Conservation (phyloP, 2,329 filamentous ascomycete species). For the Diaporthe longicolla region DNA sequence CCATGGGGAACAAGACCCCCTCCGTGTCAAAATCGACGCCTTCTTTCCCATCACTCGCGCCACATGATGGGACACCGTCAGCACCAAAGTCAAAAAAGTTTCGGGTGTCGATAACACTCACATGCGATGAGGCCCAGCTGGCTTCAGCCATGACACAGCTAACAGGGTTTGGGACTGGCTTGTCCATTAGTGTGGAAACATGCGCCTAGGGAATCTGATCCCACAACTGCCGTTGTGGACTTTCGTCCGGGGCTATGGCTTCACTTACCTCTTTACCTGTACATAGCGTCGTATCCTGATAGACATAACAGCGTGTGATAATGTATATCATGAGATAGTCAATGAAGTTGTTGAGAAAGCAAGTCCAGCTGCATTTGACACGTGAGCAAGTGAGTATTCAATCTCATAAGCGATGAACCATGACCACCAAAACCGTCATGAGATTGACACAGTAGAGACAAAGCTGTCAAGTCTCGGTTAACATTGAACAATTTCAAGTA, state of each 20-base stretch:
- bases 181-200: slow-evolving; percentile 11
- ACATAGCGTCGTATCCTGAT: background rate
- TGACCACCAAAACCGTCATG: background rate
- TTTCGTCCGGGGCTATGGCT: background rate
- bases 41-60: slow-evolving; percentile 10
- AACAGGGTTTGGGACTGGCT: background rate
- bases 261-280: background rate
- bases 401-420: background rate
- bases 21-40: slow-evolving; percentile 16
- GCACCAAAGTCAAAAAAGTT: slow-evolving; percentile 13
- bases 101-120: slow-evolving; percentile 2
- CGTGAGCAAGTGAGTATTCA: background rate
- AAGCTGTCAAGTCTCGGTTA: too few species aligned
- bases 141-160: background rate
- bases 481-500: too few species aligned
- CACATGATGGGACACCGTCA: background rate
- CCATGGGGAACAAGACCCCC: slow-evolving; percentile 1
- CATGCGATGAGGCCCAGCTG: slow-evolving; percentile 11
- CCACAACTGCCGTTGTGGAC: background rate
- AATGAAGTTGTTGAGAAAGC: background rate
- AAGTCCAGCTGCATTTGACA: background rate
- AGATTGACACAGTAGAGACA: too few species aligned
- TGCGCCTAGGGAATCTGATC: background rate
- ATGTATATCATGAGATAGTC: background rate
- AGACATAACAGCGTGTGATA: background rate